Base-by-base conservation (phyloP, 2,329 filamentous ascomycete genomes). In the Aspergillus niger region DNA sequence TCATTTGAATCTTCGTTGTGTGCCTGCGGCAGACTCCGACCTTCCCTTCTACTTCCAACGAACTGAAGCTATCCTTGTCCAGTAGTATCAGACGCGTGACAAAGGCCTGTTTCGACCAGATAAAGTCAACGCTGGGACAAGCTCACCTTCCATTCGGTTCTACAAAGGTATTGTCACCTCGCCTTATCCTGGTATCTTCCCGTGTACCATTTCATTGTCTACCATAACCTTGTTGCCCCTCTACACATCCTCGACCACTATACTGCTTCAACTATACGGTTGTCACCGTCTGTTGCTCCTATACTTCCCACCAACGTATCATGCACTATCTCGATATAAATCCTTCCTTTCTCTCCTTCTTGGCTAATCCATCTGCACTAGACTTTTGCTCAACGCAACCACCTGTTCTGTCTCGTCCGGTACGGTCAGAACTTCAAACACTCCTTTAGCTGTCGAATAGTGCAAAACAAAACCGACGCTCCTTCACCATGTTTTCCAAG, bases 11-110 rank as follows among this genome's bases (percentile, higher is more conserved):
- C 51, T 53, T 50, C 58, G 65, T 67, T 64, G 63, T 72, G 65
- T 69, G 73, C 72, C 73, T 74, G 72, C 69, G 72, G 73, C 72
- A 69, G 62, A 69, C 69, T 68, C 63, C 65, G 57, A 67, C 72
- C 70, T 64, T 72, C 74, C 59, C 52, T 59, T 61, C 60, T n/a
- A 43, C 39, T 13, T 36, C 32, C 32, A 2, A 36, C 4, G 32
- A 15, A 15, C 5, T 36, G 32, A 36, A 36, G 32, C 32, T 13
- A 36, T 36, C 32, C 11, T 36, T 36, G 32, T 36, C 20, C 26
- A 56, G 39, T 36, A 28, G 11, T 30, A 57, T 24, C 17, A 30
- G 10, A 17, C 26, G 36, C 54, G 55, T 53, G 32, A 58, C 39
- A 50, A 41, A 56, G 47, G 55, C 15, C 11, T 43, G n/a, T 20